Base-by-base conservation (phyloP, 2,329 filamentous ascomycete species). In the Pestalotiopsis sp. region DNA sequence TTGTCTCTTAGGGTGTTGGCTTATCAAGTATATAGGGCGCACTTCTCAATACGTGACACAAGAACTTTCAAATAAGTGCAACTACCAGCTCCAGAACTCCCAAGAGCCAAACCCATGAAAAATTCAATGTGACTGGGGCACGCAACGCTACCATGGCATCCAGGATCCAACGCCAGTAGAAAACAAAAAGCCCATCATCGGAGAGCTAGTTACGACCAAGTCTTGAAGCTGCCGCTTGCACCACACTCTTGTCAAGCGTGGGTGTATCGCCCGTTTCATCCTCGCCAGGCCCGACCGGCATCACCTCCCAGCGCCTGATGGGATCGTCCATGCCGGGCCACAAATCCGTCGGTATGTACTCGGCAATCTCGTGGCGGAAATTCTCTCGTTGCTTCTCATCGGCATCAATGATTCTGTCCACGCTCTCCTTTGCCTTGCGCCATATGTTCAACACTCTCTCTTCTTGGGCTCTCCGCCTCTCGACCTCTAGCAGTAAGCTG, bases 291-390 rank as follows among this genome's bases (percentile, higher is more conserved):
- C 77, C 74, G 0, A 83, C 76, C 0, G 81, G 79, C 2, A 84
- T 77, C 2, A 89, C 80, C 49, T 84, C 82, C 83, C 85, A 88
- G 67, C 80, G 84, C 69, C 80, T 84, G 72, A 87, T 87, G 31
- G 84, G 86, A n/a, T 83, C 86, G 71, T 87, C 88, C 79, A 96
- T 87, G 1, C 91, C 92, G 0, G 90, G 91, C 94, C 94, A 98
- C 25, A 98, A 88, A 78, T 98, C 94, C 0, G 91, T 91, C 0
- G 96, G 96, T 12, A 99, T 81, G 77, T 90, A 97, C 72, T 97
- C 93, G 7, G 94, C 95, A 13, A 96, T 91, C 58, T 97, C 92
- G 36, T 91, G 85, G 41, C 92, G 88, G 78, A 99, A 98, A 0
- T 87, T 83, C 71, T 97, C 92, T 49, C 96, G 86, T 71, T 94